A percentile compares a stretch with the other conserved stretches of the same genome.
Conservation (phyloP, 2,329 filamentous ascomycete genomes). For the Colletotrichum salicis region DNA sequence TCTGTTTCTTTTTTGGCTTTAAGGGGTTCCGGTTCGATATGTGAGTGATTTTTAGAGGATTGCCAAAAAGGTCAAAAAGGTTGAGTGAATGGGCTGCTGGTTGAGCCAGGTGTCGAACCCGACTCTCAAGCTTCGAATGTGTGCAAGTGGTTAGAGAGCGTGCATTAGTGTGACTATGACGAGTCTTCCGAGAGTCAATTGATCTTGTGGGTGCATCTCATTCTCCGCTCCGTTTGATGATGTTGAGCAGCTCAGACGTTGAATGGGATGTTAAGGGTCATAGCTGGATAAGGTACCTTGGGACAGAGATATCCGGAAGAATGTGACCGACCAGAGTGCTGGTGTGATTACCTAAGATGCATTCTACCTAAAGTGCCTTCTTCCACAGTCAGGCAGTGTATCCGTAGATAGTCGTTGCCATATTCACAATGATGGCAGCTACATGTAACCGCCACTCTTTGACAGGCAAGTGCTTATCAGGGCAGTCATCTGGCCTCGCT, state of each 20-base stretch:
- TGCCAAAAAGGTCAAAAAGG: not conserved
- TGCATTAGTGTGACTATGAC: not conserved
- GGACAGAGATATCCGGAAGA: not conserved
- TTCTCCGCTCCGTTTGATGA: not conserved
- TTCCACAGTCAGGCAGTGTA: not conserved
- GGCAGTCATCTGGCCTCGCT: not conserved
- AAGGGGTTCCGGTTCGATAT: not conserved
- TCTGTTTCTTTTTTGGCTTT: not conserved
- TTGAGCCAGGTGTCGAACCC: not conserved
- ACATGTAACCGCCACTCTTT: not conserved
- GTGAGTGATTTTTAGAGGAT: not conserved
- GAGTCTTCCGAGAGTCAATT: conserved; percentile 7
- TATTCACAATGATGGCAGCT: no score
- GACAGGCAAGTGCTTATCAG: not conserved
- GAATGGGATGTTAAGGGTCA: not conserved
- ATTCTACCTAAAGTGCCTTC: no score
- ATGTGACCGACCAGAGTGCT: no score
- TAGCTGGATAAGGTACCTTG: not conserved
- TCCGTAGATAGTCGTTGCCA: not conserved
- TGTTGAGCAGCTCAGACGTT: conserved; percentile 2
- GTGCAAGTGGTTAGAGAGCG: not conserved
- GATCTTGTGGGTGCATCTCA: not conserved
- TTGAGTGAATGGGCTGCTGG: not conserved
- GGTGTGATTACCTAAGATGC: no score
- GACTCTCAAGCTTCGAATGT: not conserved